Evolutionary conservation across 306 rosid species (phyloP).

Genomic region (Cicer pinnatifidum): DNA sequence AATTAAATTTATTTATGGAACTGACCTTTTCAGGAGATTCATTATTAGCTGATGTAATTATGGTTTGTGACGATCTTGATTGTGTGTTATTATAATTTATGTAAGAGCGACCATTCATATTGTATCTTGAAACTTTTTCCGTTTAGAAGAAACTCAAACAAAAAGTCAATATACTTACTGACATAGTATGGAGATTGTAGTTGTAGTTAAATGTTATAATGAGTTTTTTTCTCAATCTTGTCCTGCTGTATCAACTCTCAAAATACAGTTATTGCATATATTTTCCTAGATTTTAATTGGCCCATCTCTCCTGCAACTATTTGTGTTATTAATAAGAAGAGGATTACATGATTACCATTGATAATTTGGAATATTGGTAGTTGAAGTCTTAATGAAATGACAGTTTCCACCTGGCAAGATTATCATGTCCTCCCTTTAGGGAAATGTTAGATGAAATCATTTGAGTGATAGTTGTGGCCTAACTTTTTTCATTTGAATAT

Average conservation of each 20-base stretch:
- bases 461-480: constrained; percentile 20
- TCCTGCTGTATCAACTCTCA: not conserved
- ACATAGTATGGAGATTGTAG: not conserved
- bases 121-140: not conserved
- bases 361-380: constrained; percentile 27
- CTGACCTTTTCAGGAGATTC: constrained; percentile 13
- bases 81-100: not conserved
- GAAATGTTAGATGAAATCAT: constrained; percentile 2
- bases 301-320: not conserved
- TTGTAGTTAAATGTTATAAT: not conserved
- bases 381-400: not conserved
- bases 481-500: constrained; percentile 19
- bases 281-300: not conserved
- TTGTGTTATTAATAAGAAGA: constrained; percentile 3
- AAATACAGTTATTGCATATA: not conserved
- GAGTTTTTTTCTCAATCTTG: constrained; percentile 8
- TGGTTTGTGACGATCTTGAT: constrained; percentile 28
- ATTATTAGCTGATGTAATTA: constrained; percentile 25
- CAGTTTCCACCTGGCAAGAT: constrained; percentile 12
- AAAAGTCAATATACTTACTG: not conserved
- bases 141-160: not conserved
- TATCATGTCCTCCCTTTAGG: constrained; percentile 13
- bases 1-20: not conserved
- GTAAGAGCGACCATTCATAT: not conserved
- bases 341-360: constrained; percentile 14